Base-by-base conservation (phyloP, 305 asterid species). In the Fraxinus baroniana region DNA sequence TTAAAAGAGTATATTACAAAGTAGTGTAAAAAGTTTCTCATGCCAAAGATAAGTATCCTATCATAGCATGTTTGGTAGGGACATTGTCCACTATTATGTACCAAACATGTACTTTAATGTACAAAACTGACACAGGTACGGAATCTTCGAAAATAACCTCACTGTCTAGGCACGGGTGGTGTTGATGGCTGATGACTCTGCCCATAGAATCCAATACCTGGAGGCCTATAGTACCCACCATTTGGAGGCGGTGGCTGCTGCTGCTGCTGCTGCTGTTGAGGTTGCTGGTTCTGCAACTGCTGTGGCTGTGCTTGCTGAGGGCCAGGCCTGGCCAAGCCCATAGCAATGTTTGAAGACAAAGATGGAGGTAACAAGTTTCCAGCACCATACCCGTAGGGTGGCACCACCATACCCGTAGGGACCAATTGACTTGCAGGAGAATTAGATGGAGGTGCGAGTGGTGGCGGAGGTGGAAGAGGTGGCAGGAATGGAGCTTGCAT, bases 131-230 rank as follows among this genome's bases (percentile, higher is more conserved):
- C 85, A 86, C 81, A 82, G 76, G 64, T 76, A 73, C 85, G 32
- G 84, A 78, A 39, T 83, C 68, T 74, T 60, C 46, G 36, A 79
- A 79, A 49, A 52, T 24, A 66, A 75, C 7, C 77, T 90, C 87
- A 93, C 89, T 91, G 97, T 79, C 98, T 85, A 60, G 93, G 94
- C 32, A 90, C 91, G 36, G 97, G 95, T 4, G 95, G 96, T 5
- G 97, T 84, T 4, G 97, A 84, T 12, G 94, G 87, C 87, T 92
- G 97, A 88, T 91, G 97, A 84, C 87, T 89, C 80, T 93, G 98
- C 79, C 97, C 97, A 76, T 91, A 92, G 79, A 95, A 95, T 75
- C 97, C 98, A 13, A 92, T 79, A 20, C 97, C 98, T 0, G 91
- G 85, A 17, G 98, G 97, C 84, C 97, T 88, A 77, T 90, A 95